Evolutionary conservation across 371 early-diverging fungal genomes (phyloP), one percentile per base, ranked within the genome.

Genomic region (Lichtheimia ramosa): DNA sequence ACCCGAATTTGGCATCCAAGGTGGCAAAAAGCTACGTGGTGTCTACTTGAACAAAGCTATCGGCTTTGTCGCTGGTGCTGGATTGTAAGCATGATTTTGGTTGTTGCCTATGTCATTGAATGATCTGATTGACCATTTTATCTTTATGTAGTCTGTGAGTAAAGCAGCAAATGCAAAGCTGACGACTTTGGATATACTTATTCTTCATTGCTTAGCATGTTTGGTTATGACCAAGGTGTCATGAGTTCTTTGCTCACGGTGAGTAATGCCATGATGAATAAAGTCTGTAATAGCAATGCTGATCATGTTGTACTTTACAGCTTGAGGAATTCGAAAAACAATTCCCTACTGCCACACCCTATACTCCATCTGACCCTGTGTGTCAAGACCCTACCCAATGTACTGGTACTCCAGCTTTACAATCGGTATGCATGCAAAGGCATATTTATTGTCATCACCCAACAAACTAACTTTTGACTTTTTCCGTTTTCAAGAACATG

Each of bases 141-240:
- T 55, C 16, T 25, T 10, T 8, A 7, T 43, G 6, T 43, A 16
- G 42, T 23, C 42, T 54, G 42, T 54, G 42, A 54, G 54, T 54
- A 12, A 16, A 5, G 10, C 10, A 34, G 34, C 10, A 6, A 34
- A 34, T 34, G 34, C 34, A 34, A 34, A 34, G 16, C 25, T 54
- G 53, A 34, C 18, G 25, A 14, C 51, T 15, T 1, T 25, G 5
- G 51, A 23, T 4, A 18, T 18, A 51, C 25, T 23, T 3, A 41
- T 20, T 3, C 13, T 41, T 5, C 7, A 20, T 15, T 7, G 14
- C 20, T 3, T 55, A 62, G 62, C 34, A 62, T 62, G 62, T 62
- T 62, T 24, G 62, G 62, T 56, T 62, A 62, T 51, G 62, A 62
- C 21, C 62, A 62, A 56, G 62, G 62, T 56, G 62, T 62, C 51